A percentile compares a stretch with the other conserved stretches of the same genome.
Evolutionary conservation across 2,329 filamentous ascomycete genomes (phyloP).

Genomic region (Penicillium frequentans): DNA sequence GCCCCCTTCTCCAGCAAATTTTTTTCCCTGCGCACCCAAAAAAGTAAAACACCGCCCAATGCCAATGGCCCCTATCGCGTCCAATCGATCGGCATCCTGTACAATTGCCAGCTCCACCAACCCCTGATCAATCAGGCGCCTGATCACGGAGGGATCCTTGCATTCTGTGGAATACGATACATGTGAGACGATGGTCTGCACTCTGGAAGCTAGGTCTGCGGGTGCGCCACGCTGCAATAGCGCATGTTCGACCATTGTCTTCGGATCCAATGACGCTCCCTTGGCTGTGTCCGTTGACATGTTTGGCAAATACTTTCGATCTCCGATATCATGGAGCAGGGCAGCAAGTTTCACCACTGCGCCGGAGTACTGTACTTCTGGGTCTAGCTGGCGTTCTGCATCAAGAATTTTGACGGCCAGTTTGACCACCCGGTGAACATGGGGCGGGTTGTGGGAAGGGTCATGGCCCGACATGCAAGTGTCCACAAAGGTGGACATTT

Average conservation of each 20-base stretch:
- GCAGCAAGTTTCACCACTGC: constrained; percentile 67
- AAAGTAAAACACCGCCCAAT: constrained; percentile 77
- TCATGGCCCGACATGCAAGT: constrained; percentile 75
- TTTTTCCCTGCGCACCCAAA: constrained; percentile 57
- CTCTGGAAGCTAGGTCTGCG: constrained; percentile 59
- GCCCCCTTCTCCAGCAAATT: constrained; percentile 21
- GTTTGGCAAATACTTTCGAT: constrained; percentile 70
- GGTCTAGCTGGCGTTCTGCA: constrained; percentile 41
- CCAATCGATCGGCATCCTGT: constrained; percentile 90
- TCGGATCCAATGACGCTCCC: constrained; percentile 19
- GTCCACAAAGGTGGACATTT: constrained; percentile 64
- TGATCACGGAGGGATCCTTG: constrained; percentile 59
- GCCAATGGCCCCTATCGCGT: constrained; percentile 84
- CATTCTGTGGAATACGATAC: constrained; percentile 78
- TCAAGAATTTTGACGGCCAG: constrained; percentile 67
- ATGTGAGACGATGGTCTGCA: constrained; percentile 71
- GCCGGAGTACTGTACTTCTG: constrained; percentile 47
- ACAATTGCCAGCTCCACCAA: constrained; percentile 80
- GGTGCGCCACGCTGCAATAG: constrained; percentile 51
- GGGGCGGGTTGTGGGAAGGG: constrained; percentile 82
- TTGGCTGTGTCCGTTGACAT: constrained; percentile 24
- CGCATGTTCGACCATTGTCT: constrained; percentile 29
- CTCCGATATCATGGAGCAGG: constrained; percentile 84
- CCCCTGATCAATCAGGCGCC: constrained; percentile 56
- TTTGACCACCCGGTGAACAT: constrained; percentile 77